Evolutionary conservation across 257 asterid species (phyloP).

Genomic region (Apocynum venetum): DNA sequence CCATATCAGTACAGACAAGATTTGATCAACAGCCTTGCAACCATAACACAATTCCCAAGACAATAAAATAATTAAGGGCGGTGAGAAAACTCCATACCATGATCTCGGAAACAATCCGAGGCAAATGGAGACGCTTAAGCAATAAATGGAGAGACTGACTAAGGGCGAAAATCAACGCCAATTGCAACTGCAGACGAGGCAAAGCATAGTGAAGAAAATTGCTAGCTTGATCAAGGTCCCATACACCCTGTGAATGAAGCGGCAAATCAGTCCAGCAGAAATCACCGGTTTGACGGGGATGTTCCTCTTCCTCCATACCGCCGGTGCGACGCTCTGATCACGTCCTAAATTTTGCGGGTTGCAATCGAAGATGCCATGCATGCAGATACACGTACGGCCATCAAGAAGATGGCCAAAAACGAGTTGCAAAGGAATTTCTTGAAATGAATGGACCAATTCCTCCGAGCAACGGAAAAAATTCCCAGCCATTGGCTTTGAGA

Average conservation of each 20-base stretch:
- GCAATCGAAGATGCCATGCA: neutral
- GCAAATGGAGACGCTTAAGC: slow-evolving; percentile 61
- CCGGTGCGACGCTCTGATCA: neutral
- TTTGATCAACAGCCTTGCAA: neutral
- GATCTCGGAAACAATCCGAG: slow-evolving; percentile 75
- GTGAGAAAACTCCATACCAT: slow-evolving; percentile 36
- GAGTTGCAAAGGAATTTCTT: neutral
- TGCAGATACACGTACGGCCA: neutral
- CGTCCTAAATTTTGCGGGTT: neutral
- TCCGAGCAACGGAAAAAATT: neutral
- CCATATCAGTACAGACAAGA: neutral
- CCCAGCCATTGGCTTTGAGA: neutral
- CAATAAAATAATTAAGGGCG: neutral
- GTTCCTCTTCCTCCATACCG: neutral
- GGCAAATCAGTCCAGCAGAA: neutral
- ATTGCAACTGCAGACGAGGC: slow-evolving; percentile 73
- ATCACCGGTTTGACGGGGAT: neutral
- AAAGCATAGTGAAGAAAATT: slow-evolving; percentile 35
- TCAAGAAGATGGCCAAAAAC: neutral
- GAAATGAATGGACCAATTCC: slow-evolving; percentile 3
- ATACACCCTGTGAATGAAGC: slow-evolving; percentile 56
- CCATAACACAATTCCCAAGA: neutral
- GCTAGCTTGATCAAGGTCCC: slow-evolving; percentile 22
- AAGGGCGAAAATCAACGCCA: slow-evolving; percentile 54
- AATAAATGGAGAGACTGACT: slow-evolving; percentile 65